Conservation (phyloP, 2,329 filamentous ascomycete genomes). For the Colletotrichum truncatum region DNA sequence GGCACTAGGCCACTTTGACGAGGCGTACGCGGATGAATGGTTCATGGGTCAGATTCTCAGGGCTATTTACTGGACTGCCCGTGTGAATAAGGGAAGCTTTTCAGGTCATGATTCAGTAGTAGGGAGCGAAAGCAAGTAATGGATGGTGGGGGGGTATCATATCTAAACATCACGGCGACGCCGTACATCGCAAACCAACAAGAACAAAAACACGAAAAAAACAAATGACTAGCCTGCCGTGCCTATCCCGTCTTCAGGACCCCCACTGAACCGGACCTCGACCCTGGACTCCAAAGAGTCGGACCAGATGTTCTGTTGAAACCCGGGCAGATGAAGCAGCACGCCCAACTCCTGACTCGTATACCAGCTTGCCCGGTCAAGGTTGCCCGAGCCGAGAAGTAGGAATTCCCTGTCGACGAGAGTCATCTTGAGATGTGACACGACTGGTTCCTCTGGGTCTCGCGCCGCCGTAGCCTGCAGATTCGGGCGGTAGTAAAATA, state of each 20-base stretch:
- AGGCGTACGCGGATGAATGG: conserved; percentile 46
- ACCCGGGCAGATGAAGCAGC: conserved; percentile 57
- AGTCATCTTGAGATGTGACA: conserved; percentile 81
- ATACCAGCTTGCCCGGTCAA: conserved; percentile 87
- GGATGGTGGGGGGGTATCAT: no score
- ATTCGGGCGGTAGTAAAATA: conserved; percentile 66
- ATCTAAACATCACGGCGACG: not conserved
- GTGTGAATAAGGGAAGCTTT: not conserved
- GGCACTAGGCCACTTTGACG: conserved; percentile 51
- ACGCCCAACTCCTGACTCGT: conserved; percentile 87
- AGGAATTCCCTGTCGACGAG: conserved; percentile 75
- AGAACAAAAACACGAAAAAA: not conserved
- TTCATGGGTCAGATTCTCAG: conserved; percentile 25
- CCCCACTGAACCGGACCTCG: conserved; percentile 36
- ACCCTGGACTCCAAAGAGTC: conserved; percentile 46
- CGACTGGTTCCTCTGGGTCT: conserved; percentile 67
- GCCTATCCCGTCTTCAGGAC: not conserved
- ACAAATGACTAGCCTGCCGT: conserved; percentile 20
- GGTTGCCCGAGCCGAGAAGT: conserved; percentile 82
- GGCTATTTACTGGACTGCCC: conserved; percentile 26
- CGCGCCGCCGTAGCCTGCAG: conserved; percentile 34
- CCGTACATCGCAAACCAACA: no score
- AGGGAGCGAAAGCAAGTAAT: not conserved
- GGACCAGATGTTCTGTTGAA: conserved; percentile 49
- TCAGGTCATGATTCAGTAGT: not conserved